phyloP scores from a whole-genome alignment of 2,329 filamentous ascomycete genomes.

The Orbilia javanica region DNA sequence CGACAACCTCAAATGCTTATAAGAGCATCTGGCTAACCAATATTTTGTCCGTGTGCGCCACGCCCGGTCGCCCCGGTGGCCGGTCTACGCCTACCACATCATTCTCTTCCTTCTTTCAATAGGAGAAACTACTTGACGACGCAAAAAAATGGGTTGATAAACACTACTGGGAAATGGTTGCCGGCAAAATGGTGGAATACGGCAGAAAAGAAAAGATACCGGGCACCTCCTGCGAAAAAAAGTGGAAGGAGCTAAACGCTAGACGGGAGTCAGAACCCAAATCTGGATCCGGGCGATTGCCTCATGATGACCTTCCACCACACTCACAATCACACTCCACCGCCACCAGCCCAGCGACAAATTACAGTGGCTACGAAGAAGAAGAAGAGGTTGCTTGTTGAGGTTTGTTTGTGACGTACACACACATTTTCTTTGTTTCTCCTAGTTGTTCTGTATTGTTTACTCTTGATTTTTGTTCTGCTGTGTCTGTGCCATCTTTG shows the following conservation, averaged over 20 bases:
- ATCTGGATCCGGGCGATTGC: conserved; percentile 46
- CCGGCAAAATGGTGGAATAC: conserved; percentile 63
- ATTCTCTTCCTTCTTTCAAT: conserved; percentile 34
- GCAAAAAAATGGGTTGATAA: conserved; percentile 63
- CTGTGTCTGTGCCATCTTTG: background rate
- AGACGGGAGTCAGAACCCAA: conserved; percentile 45
- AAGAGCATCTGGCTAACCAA: conserved; percentile 57
- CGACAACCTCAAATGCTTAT: conserved; percentile 55
- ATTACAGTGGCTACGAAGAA: conserved; percentile 44
- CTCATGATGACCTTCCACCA: conserved; percentile 44
- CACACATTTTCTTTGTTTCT: conserved; percentile 3
- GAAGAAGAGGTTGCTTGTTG: conserved; percentile 29
- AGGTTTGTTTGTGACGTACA: background rate
- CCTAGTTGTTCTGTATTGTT: background rate
- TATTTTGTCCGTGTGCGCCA: conserved; percentile 39
- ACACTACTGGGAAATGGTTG: conserved; percentile 63
- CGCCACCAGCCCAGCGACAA: conserved; percentile 33
- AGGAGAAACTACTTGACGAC: conserved; percentile 63
- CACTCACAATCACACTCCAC: conserved; percentile 41
- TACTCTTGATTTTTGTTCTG: background rate
- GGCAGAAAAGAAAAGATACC: conserved; percentile 64
- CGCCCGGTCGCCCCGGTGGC: conserved; percentile 9
- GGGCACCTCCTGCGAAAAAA: conserved; percentile 63
- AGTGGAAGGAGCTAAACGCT: conserved; percentile 63
- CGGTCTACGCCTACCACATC: conserved; percentile 30